Conservation (phyloP, 2,329 filamentous ascomycete genomes). For the Bipolaris sorokiniana region DNA sequence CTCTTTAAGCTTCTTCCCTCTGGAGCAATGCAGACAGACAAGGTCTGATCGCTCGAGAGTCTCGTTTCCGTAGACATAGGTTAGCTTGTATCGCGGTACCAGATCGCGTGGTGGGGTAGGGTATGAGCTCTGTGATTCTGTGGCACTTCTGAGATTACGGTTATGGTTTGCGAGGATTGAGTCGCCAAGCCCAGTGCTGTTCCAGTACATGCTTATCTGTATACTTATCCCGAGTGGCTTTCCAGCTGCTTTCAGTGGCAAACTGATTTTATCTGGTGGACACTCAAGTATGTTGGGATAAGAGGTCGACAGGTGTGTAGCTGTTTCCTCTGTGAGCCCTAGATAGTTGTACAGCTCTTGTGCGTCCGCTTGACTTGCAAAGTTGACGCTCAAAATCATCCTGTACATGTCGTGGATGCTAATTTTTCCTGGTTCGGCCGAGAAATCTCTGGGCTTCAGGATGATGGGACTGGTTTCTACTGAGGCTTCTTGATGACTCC, state of each 20-base stretch:
- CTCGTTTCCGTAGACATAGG: slow-evolving; percentile 22
- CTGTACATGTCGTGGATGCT: slow-evolving; percentile 7
- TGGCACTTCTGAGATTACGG: slow-evolving; percentile 11
- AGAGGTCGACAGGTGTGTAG: slow-evolving; percentile 27
- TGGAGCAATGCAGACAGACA: slow-evolving; percentile 29
- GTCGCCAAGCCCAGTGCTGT: slow-evolving; percentile 3
- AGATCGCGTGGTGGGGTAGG: slow-evolving; percentile 14
- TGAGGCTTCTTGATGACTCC: neutral
- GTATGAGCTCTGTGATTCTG: slow-evolving; percentile 7
- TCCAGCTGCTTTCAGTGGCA: slow-evolving; percentile 18
- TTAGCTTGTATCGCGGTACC: slow-evolving; percentile 23
- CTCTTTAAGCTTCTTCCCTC: slow-evolving; percentile 8
- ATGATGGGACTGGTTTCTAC: slow-evolving; percentile 21
- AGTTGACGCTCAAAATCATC: slow-evolving; percentile 31
- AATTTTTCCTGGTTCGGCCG: neutral
- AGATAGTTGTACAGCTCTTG: slow-evolving; percentile 35
- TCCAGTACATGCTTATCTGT: slow-evolving; percentile 33
- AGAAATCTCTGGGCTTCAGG: slow-evolving; percentile 28
- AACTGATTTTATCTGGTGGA: slow-evolving; percentile 15
- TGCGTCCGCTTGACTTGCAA: slow-evolving; percentile 25
- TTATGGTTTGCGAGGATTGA: slow-evolving; percentile 38
- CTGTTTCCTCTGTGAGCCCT: slow-evolving; percentile 8
- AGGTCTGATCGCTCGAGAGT: slow-evolving; percentile 13
- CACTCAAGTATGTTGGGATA: slow-evolving; percentile 41
- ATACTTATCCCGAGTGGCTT: slow-evolving; percentile 29